phyloP scores from a whole-genome alignment of 371 early-diverging fungal species.

The Mortierella sp. region DNA sequence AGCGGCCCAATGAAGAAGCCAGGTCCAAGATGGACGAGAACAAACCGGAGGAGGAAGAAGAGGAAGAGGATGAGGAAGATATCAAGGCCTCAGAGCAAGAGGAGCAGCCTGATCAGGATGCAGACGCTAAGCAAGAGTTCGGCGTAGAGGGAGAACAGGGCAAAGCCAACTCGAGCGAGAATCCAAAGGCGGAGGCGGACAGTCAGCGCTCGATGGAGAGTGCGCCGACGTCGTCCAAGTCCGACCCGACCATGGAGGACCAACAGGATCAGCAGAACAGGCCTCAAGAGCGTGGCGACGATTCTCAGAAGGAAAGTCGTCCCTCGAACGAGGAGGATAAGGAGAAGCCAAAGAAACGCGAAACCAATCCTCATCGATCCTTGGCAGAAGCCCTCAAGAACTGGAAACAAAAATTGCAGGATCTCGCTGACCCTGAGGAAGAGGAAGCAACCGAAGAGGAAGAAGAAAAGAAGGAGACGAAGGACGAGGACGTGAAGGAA shows the following conservation, averaged over 20 bases:
- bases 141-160: constrained; percentile 77
- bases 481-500: constrained; percentile 60
- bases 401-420: constrained; percentile 87
- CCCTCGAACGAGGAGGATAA: constrained; percentile 57
- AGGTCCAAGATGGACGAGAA: constrained; percentile 47
- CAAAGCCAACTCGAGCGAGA: constrained; percentile 62
- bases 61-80: constrained; percentile 62
- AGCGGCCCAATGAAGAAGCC: constrained; percentile 48
- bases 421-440: constrained; percentile 63
- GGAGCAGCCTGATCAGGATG: constrained; percentile 64
- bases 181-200: constrained; percentile 65
- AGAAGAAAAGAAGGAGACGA: constrained; percentile 50
- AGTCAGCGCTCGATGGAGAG: constrained; percentile 55
- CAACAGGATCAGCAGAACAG: constrained; percentile 53
- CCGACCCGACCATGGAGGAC: constrained; percentile 46
- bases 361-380: constrained; percentile 81
- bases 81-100: constrained; percentile 57
- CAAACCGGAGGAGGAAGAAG: constrained; percentile 61
- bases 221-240: constrained; percentile 43
- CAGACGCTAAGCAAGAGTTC: constrained; percentile 70
- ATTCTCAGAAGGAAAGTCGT: constrained; percentile 44
- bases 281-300: constrained; percentile 50
- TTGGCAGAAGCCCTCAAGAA: constrained; percentile 91
- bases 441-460: constrained; percentile 61
- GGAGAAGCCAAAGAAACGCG: constrained; percentile 55